Evolutionary conservation across 169 alveolate genomes (phyloP).

Genomic region (Cryptosporidium ryanae): DNA sequence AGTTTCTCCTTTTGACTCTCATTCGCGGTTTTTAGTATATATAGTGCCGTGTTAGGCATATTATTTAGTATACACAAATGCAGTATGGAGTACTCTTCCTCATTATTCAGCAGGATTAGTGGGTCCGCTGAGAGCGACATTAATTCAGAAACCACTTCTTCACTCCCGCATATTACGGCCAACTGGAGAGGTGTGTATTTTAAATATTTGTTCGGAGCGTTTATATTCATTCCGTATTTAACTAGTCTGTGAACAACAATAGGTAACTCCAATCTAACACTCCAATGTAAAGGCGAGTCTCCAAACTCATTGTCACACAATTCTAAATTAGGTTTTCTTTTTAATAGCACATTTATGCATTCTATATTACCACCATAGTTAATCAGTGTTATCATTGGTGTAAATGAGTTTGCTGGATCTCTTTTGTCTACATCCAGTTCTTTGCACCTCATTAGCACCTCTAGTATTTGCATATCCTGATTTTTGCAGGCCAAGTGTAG

Average conservation of each 20-base stretch:
- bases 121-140: slow-evolving; percentile 57
- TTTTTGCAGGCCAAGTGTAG: slow-evolving; percentile 61
- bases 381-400: slow-evolving; percentile 63
- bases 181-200: slow-evolving; percentile 46
- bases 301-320: slow-evolving; percentile 57
- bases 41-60: slow-evolving; percentile 43
- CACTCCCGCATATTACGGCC: slow-evolving; percentile 13
- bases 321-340: slow-evolving; percentile 46
- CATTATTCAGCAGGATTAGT: not conserved
- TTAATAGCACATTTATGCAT: slow-evolving; percentile 42
- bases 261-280: slow-evolving; percentile 49
- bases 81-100: slow-evolving; percentile 24
- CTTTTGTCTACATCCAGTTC: slow-evolving; percentile 47
- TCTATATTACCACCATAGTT: slow-evolving; percentile 63
- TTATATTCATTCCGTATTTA: slow-evolving; percentile 36
- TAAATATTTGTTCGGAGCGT: slow-evolving; percentile 3
- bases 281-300: slow-evolving; percentile 71
- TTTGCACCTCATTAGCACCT: slow-evolving; percentile 15
- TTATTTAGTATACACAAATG: slow-evolving; percentile 41
- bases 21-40: slow-evolving; percentile 33
- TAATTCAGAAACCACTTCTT: slow-evolving; percentile 42
- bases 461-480: slow-evolving; percentile 31
- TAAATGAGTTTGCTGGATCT: slow-evolving; percentile 43
- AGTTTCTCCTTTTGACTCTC: slow-evolving; percentile 34
- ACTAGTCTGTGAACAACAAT: slow-evolving; percentile 50